A percentile compares a stretch with the other conserved stretches of the same genome.
phyloP scores from a whole-genome alignment of 2,329 filamentous ascomycete species.

The Colletotrichum endophyticum region DNA sequence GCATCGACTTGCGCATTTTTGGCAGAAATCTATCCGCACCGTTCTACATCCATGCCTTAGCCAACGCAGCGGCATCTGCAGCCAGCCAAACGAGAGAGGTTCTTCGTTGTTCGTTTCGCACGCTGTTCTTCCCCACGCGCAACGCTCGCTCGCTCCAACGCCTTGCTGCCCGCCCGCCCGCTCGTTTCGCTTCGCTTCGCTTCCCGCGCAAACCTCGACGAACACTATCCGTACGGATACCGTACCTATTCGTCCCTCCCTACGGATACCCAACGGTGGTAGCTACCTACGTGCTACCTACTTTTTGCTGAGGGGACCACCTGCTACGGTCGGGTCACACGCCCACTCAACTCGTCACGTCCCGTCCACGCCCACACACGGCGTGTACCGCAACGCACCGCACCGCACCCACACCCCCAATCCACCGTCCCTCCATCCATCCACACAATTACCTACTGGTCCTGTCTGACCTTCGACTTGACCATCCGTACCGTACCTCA shows the following conservation, averaged over 20 bases:
- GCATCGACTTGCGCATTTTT: not conserved
- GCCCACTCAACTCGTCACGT: not conserved
- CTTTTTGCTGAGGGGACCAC: not conserved
- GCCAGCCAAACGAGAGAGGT: not conserved
- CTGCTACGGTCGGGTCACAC: not conserved
- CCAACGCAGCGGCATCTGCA: not conserved
- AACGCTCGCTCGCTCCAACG: not conserved
- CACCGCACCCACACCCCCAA: slow-evolving; percentile 1
- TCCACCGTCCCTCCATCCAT: slow-evolving; percentile 7
- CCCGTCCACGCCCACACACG: not conserved
- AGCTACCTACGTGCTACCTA: not conserved
- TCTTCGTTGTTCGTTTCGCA: not conserved
- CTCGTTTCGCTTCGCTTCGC: not conserved
- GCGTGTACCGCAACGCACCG: not conserved
- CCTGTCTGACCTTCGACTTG: not conserved
- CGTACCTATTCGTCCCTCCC: not conserved
- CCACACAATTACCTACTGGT: not conserved
- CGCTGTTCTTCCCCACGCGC: slow-evolving; percentile 7
- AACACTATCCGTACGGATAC: not conserved
- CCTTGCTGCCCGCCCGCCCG: not conserved
- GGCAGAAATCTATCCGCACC: not conserved
- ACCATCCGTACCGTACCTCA: not conserved
- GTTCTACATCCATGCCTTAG: not conserved
- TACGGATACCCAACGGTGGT: not conserved
- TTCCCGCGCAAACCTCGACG: slow-evolving; percentile 15